Conservation (phyloP, 225 moss, liverwort and hornwort species). For the Pseudoscleropodium purum region DNA sequence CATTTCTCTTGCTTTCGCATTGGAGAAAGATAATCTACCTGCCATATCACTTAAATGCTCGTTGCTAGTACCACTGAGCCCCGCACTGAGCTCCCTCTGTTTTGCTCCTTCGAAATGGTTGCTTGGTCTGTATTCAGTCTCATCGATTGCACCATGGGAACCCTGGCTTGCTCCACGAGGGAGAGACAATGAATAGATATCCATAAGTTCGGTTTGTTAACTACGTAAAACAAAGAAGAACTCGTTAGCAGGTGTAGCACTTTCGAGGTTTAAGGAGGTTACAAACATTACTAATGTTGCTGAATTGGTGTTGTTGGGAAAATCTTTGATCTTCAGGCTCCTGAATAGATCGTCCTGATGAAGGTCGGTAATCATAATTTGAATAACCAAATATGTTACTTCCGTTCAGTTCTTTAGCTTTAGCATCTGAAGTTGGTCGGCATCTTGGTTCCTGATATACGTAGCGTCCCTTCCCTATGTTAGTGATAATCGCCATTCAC, state of each 20-base stretch:
- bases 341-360: constrained; percentile 17
- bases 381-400: constrained; percentile 37
- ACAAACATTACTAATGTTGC: constrained; percentile 7
- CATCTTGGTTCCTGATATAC: constrained; percentile 33
- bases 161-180: constrained; percentile 62
- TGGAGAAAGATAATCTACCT: constrained; percentile 58
- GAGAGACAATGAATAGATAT: not conserved
- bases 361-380: constrained; percentile 13
- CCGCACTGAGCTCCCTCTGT: constrained; percentile 54
- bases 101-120: constrained; percentile 58
- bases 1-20: constrained; percentile 79
- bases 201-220: not conserved
- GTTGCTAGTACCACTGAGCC: constrained; percentile 39
- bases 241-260: not conserved
- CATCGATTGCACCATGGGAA: constrained; percentile 50
- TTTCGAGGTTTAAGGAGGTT: not conserved
- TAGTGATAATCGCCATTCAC: not conserved
- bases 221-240: not conserved
- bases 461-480: not conserved
- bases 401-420: constrained; percentile 47
- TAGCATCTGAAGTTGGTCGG: constrained; percentile 43
- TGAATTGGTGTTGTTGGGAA: constrained; percentile 3
- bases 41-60: constrained; percentile 57
- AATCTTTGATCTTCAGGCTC: constrained; percentile 2
- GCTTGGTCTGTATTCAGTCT: constrained; percentile 24